phyloP scores from a whole-genome alignment of 2,329 filamentous ascomycete species.

The Pestalotiopsis sp. region DNA sequence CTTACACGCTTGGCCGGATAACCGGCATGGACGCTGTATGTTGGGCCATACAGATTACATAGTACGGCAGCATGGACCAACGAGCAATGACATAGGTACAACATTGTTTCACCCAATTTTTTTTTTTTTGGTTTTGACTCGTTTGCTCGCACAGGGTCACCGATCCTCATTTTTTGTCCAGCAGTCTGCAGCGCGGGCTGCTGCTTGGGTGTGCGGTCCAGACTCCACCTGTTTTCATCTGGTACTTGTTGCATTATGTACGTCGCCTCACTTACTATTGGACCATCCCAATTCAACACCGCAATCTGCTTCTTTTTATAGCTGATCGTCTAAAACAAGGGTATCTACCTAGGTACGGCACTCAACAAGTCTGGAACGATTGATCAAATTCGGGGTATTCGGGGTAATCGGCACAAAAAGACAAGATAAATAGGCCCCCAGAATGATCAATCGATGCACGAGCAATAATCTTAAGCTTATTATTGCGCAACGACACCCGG shows the following conservation, averaged over 20 bases:
- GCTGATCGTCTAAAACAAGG: background rate
- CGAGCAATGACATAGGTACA: background rate
- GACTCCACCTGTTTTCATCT: background rate
- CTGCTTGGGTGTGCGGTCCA: too few relatives aligned
- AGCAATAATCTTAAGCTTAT: background rate
- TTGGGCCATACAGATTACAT: background rate
- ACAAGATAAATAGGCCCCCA: background rate
- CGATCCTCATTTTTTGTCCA: background rate
- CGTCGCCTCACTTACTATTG: background rate
- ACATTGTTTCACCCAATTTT: background rate
- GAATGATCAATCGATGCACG: background rate
- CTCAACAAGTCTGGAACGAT: too few relatives aligned
- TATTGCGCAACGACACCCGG: background rate
- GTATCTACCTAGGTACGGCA: background rate
- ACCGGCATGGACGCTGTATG: background rate
- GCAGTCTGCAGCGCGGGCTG: too few relatives aligned
- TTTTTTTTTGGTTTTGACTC: background rate
- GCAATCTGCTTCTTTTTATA: background rate
- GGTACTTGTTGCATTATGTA: background rate
- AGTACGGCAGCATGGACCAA: background rate
- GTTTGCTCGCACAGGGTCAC: background rate
- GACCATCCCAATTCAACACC: background rate
- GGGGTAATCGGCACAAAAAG: background rate
- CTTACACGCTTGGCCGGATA: constrained; percentile 1
- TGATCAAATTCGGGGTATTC: too few relatives aligned